These are phyloP conservation scores for Cryptococcus neoformans DNA, from an alignment of 1,284 basidiomycete species.

Conservation along the genomic window DNA sequence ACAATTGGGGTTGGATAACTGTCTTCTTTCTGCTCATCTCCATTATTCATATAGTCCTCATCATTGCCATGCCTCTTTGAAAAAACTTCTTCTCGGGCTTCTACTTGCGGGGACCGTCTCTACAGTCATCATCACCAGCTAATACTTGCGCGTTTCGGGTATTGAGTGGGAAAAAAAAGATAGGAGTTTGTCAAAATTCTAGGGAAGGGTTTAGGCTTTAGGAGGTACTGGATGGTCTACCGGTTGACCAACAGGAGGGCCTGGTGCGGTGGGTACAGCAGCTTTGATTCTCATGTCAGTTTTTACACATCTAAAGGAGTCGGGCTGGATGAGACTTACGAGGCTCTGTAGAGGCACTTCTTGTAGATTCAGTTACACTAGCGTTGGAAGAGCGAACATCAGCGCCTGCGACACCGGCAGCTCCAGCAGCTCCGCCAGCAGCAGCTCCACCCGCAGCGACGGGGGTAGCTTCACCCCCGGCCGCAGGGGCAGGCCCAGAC, in stretches of 20 bases:
- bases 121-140: no score
- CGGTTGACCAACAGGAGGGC: slow-evolving; percentile 42
- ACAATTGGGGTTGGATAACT: no score
- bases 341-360: background rate
- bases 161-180: no score
- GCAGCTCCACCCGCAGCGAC: background rate
- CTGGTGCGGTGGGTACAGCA: slow-evolving; percentile 34
- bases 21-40: no score
- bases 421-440: background rate
- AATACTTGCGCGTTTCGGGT: no score
- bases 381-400: slow-evolving; percentile 2
- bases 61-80: no score
- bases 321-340: background rate
- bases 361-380: slow-evolving; percentile 8
- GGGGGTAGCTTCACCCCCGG: background rate
- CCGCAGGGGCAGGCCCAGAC: background rate
- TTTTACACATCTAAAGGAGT: background rate
- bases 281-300: slow-evolving; percentile 15
- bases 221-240: slow-evolving; percentile 22
- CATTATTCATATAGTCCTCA: no score
- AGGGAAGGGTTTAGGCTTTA: background rate
- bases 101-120: no score
- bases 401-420: background rate
- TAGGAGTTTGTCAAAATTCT: no score
- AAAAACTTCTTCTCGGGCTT: no score